Evolutionary conservation across 305 asterid species (phyloP), one percentile per base, ranked within the genome.

Genomic region (Fraxinus sp.): DNA sequence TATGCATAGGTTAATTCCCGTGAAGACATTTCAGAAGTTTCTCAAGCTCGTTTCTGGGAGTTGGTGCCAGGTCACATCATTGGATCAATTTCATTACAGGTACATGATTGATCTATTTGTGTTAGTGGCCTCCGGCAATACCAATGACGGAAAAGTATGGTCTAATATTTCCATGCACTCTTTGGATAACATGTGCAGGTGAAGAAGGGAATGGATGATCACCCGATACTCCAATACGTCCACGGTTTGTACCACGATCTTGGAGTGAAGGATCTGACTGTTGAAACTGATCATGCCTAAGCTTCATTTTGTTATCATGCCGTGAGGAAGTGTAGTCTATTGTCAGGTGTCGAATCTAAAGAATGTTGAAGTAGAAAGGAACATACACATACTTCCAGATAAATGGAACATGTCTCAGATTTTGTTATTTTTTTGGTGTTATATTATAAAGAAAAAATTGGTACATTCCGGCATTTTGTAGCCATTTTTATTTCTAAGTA

Each of bases 21-120:
- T 62, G 95, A 94, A 83, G 94, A 92, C 80, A 85, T 94, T 79
- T 77, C 86, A 24, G 99, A 96, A 87, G 89, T 92, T 77, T 88
- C 91, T 83, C 91, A 92, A 89, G 97, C 94, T 76, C 97, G 97
- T 24, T 93, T 94, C 55, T 96, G 99, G 99, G 99, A 96, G 77
- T 49, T 94, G 86, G 97, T 91, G 77, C 99, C 99, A 0, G 97
- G 99, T 80, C 92, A 94, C 80, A 94, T 90, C 71, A 88, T 94
- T 84, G 99, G 98, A 75, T 92, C 97, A 72, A 87, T 94, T 86
- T 90, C 94, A 57, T 88, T 95, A 78, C 92, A 85, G 99, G 99
- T 94, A 86, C 36, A 70, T 8, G 36, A 78, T 46, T 20, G 62
- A 72, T 76, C 68, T 64, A n/a, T 68, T 68, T 28, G 7, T 36